Conservation (phyloP, 2,329 filamentous ascomycete species). For the Arthroderma uncinatum region DNA sequence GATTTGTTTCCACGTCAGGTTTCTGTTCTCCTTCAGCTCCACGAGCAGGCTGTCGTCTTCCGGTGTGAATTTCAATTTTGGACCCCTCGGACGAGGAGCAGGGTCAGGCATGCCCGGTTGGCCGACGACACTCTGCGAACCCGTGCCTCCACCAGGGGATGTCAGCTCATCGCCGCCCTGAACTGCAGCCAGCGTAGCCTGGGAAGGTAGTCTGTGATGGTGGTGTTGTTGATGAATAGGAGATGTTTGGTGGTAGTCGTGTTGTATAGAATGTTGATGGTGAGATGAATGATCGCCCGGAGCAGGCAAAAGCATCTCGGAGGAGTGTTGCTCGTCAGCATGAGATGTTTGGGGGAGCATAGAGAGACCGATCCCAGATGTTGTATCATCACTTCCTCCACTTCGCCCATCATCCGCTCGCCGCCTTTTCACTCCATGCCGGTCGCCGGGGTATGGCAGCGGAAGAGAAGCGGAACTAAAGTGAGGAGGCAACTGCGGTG, state of each 20-base stretch:
- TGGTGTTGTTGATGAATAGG: conserved; percentile 53
- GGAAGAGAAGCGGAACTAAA: conserved; percentile 26
- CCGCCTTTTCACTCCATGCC: conserved; percentile 27
- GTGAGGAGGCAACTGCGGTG: conserved; percentile 26
- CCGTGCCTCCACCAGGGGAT: conserved; percentile 39
- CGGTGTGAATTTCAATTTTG: conserved; percentile 86
- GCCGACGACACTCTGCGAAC: conserved; percentile 75
- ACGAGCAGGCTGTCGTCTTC: conserved; percentile 83
- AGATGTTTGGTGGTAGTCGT: conserved; percentile 31
- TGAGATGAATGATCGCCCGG: conserved; percentile 24
- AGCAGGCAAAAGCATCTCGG: conserved; percentile 28
- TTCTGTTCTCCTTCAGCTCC: conserved; percentile 88
- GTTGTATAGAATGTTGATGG: conserved; percentile 21
- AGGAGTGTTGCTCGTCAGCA: conserved; percentile 23
- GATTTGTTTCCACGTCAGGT: conserved; percentile 94
- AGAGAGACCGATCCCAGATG: conserved; percentile 24
- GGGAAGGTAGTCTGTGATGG: conserved; percentile 68
- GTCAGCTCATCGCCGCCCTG: conserved; percentile 46
- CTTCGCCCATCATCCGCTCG: conserved; percentile 25
- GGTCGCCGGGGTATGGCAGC: conserved; percentile 20
- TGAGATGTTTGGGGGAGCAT: conserved; percentile 25
- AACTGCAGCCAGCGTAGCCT: conserved; percentile 55
- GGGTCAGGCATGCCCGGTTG: conserved; percentile 78
- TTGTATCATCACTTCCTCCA: conserved; percentile 19
- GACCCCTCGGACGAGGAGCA: conserved; percentile 67